These are phyloP conservation scores for Euphorbia celastroides DNA, from an alignment of 441 rosid genomes.

Conservation along the genomic window DNA sequence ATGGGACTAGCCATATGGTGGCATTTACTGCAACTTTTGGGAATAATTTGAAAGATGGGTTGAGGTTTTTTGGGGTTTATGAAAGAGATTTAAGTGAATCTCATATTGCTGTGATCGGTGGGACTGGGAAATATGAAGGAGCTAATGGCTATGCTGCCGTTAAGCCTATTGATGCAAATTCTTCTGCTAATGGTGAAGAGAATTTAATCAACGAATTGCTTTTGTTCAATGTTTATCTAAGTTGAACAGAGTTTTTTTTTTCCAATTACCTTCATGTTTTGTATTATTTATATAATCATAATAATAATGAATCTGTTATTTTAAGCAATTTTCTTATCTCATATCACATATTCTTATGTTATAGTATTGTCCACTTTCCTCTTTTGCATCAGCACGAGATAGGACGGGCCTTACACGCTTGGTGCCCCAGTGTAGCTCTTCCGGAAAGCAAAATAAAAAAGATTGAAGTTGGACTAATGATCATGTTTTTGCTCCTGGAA, in stretches of 20 bases:
- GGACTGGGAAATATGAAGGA: conserved; percentile 36
- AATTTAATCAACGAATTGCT: conserved; percentile 20
- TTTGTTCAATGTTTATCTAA: conserved; percentile 35
- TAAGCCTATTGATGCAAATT: conserved; percentile 17
- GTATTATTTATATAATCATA: not conserved
- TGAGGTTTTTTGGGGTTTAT: conserved; percentile 42
- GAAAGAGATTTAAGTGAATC: conserved; percentile 32
- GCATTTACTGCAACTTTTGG: conserved; percentile 38
- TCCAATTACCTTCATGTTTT: not conserved
- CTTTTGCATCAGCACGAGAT: too few species aligned
- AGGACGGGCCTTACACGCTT: too few species aligned
- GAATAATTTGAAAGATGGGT: conserved; percentile 23
- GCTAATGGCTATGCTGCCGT: conserved; percentile 56
- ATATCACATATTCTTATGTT: too few species aligned
- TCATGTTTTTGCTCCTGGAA: too few species aligned
- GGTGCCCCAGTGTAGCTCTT: too few species aligned
- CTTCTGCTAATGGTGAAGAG: too few species aligned
- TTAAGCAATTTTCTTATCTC: too few species aligned
- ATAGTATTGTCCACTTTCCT: too few species aligned
- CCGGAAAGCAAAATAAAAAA: too few species aligned
- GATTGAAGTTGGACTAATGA: too few species aligned
- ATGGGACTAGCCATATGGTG: conserved; percentile 35
- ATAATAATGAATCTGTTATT: not conserved
- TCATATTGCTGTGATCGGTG: conserved; percentile 52
- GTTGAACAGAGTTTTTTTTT: conserved; percentile 6